phyloP scores from a whole-genome alignment of 805 yeast species.

The Candida multigemmis region DNA sequence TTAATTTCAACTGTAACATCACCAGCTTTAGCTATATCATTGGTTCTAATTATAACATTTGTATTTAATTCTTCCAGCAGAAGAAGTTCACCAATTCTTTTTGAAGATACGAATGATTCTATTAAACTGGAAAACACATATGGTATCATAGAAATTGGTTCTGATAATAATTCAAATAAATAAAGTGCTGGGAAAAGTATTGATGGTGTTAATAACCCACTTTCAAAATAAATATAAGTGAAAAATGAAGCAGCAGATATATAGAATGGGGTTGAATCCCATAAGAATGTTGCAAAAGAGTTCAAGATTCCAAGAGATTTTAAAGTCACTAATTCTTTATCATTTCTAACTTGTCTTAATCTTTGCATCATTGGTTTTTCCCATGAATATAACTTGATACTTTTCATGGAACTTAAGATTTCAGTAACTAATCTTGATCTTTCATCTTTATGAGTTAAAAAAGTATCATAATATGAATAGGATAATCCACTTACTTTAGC shows the following conservation, averaged over 20 bases:
- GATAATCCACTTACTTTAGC: slow-evolving; percentile 10
- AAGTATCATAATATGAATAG: slow-evolving; percentile 4
- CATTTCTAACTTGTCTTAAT: slow-evolving; percentile 23
- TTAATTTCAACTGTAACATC: slow-evolving; percentile 15
- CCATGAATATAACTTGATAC: slow-evolving; percentile 34
- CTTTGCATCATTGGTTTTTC: slow-evolving; percentile 28
- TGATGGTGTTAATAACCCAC: slow-evolving; percentile 22
- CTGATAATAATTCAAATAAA: slow-evolving; percentile 24
- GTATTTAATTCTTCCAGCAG: slow-evolving; percentile 24
- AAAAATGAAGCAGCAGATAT: slow-evolving; percentile 24
- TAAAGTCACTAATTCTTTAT: slow-evolving; percentile 20
- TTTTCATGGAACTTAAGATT: slow-evolving; percentile 26
- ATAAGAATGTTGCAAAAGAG: slow-evolving; percentile 21
- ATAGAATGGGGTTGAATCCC: slow-evolving; percentile 30
- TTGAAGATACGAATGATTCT: slow-evolving; percentile 22
- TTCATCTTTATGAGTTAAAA: slow-evolving; percentile 25
- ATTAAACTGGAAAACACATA: slow-evolving; percentile 15
- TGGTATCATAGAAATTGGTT: slow-evolving; percentile 26
- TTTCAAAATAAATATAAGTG: slow-evolving; percentile 13
- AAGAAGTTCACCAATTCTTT: slow-evolving; percentile 24
- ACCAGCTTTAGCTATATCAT: too few relatives aligned
- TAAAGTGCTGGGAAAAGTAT: slow-evolving; percentile 32
- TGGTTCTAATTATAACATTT: too few relatives aligned
- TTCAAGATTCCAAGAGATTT: slow-evolving; percentile 22
- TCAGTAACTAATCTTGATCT: slow-evolving; percentile 29